Conservation (phyloP, 1,284 basidiomycete genomes). For the Phaffia rhodozyma region DNA sequence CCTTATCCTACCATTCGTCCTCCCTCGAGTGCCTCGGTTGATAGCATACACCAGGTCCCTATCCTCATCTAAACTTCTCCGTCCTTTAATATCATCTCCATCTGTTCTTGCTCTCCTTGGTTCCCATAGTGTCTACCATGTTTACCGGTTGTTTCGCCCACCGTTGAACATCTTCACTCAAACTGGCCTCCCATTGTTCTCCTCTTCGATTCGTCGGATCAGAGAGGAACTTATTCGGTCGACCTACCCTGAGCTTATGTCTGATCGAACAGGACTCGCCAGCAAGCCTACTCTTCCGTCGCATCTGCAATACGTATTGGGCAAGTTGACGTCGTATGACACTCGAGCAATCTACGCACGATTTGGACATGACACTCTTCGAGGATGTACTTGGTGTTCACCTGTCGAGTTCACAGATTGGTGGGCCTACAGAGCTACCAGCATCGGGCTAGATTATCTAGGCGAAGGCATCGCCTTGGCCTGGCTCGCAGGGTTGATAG, state of each 20-base stretch:
- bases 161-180: background rate
- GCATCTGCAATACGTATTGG: background rate
- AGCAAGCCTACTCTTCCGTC: background rate
- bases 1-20: too few relatives aligned
- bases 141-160: background rate
- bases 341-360: conserved; percentile 1
- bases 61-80: too few relatives aligned
- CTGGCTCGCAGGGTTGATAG: background rate
- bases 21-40: too few relatives aligned
- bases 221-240: background rate
- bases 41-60: too few relatives aligned
- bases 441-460: background rate
- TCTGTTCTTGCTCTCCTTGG: background rate
- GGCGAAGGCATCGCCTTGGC: background rate
- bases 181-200: conserved; percentile 1
- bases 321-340: conserved; percentile 2
- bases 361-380: background rate
- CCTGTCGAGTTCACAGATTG: background rate
- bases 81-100: background rate
- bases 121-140: background rate
- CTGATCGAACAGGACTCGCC: background rate
- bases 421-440: background rate
- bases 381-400: conserved; percentile 6
- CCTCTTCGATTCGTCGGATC: background rate
- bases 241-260: too few relatives aligned